phyloP scores from a whole-genome alignment of 2,329 filamentous ascomycete species.

The Fusarium euwallaceae region DNA sequence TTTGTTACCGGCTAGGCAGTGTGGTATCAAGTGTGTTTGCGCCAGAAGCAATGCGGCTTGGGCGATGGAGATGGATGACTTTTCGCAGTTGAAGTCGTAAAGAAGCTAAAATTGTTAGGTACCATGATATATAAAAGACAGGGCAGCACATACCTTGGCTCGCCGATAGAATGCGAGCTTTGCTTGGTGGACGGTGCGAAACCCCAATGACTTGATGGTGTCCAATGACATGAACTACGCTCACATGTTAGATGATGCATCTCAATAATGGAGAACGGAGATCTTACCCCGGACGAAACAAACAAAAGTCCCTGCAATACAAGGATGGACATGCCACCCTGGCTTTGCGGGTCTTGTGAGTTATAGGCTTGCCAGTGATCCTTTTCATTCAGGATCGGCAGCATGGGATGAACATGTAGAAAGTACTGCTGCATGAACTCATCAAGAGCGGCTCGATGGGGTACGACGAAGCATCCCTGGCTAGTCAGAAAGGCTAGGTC shows the following conservation, averaged over 20 bases:
- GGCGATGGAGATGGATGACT: constrained; percentile 41
- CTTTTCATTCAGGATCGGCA: constrained; percentile 45
- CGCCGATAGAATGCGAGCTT: constrained; percentile 43
- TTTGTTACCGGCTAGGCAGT: constrained; percentile 43
- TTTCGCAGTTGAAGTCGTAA: constrained; percentile 45
- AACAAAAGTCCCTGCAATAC: constrained; percentile 42
- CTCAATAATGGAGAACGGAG: fast-evolving
- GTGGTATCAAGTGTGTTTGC: constrained; percentile 42
- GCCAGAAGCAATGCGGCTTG: constrained; percentile 42
- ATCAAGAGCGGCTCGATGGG: constrained; percentile 39
- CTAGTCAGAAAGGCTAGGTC: constrained; percentile 43
- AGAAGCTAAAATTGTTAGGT: constrained; percentile 42
- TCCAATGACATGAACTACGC: constrained; percentile 37
- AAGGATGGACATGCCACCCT: constrained; percentile 37
- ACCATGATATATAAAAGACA: too few relatives aligned
- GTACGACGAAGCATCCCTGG: constrained; percentile 46
- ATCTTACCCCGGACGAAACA: constrained; percentile 37
- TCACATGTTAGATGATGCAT: not conserved
- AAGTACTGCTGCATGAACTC: constrained; percentile 49
- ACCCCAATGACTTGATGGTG: constrained; percentile 36
- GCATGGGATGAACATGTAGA: constrained; percentile 47
- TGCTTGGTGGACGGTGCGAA: constrained; percentile 41
- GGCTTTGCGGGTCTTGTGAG: constrained; percentile 12
- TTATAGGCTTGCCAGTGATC: constrained; percentile 44
- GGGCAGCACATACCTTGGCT: constrained; percentile 34